Conservation (phyloP, 75 land plant species). For the Picea glauca region DNA sequence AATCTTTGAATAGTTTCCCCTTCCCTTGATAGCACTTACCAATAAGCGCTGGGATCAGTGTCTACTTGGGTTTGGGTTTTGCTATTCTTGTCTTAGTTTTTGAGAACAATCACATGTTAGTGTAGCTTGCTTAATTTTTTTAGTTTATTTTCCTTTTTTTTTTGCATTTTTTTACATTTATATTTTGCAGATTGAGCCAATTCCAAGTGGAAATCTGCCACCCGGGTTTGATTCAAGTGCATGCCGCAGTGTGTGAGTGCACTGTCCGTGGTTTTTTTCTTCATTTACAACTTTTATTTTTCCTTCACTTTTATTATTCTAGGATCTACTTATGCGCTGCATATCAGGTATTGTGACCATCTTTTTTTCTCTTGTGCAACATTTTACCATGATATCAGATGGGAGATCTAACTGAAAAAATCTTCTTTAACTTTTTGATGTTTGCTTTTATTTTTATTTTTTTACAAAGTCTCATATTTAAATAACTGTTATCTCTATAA, state of each 20-base stretch:
- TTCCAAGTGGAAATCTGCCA: constrained; percentile 98
- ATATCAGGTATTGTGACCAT: constrained; percentile 13
- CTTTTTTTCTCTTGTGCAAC: constrained; percentile 14
- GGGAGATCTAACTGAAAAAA: neutral
- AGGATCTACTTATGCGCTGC: constrained; percentile 10
- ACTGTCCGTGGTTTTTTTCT: constrained; percentile 28
- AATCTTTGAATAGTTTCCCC: constrained; percentile 15
- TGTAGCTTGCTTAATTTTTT: constrained; percentile 2
- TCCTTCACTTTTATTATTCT: constrained; percentile 21
- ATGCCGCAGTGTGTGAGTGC: constrained; percentile 99
- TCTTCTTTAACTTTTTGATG: constrained; percentile 9
- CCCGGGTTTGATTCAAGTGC: constrained; percentile 98
- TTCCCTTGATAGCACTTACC: no score
- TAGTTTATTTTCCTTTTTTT: constrained; percentile 17
- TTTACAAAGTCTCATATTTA: neutral
- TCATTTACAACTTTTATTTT: constrained; percentile 18
- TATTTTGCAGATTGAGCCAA: constrained; percentile 97
- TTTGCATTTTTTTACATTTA: constrained; percentile 33
- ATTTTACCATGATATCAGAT: neutral
- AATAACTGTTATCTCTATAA: neutral
- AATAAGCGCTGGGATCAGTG: no score
- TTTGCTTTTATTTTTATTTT: constrained; percentile 2
- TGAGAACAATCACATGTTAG: no score
- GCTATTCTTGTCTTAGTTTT: no score
- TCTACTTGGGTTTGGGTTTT: no score